These are phyloP conservation scores for Cucurbita moschata DNA, from an alignment of 306 rosid species.

Conservation along the genomic window DNA sequence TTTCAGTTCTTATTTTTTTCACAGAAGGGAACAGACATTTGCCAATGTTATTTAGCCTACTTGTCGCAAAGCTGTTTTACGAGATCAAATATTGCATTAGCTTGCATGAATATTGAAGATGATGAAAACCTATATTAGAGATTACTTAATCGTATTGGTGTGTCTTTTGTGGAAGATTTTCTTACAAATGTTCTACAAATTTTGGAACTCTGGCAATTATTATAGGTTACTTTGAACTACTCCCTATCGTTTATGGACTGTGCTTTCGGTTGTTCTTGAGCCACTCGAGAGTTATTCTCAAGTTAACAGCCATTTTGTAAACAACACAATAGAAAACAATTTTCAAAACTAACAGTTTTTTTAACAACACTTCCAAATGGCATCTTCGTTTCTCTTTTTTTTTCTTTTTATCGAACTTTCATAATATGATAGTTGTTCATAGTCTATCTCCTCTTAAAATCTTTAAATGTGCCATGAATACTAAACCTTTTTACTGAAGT, in stretches of 20 bases:
- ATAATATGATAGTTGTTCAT: neutral
- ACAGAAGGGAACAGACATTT: neutral
- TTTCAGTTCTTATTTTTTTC: neutral
- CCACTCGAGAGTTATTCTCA: neutral
- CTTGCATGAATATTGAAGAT: neutral
- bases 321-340: neutral
- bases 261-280: neutral
- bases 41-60: neutral
- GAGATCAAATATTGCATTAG: neutral
- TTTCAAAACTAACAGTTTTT: neutral
- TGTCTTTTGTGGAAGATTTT: neutral
- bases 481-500: conserved; percentile 15
- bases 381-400: neutral
- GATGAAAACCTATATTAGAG: neutral
- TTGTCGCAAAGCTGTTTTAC: neutral
- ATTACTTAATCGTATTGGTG: neutral
- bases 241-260: neutral
- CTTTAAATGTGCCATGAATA: neutral
- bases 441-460: neutral
- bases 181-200: neutral
- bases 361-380: neutral
- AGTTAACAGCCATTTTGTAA: neutral
- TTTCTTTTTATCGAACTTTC: neutral
- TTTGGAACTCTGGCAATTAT: neutral
- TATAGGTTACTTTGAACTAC: neutral